phyloP scores from a whole-genome alignment of 129 eudicot species.

The Dittrichia graveolens region DNA sequence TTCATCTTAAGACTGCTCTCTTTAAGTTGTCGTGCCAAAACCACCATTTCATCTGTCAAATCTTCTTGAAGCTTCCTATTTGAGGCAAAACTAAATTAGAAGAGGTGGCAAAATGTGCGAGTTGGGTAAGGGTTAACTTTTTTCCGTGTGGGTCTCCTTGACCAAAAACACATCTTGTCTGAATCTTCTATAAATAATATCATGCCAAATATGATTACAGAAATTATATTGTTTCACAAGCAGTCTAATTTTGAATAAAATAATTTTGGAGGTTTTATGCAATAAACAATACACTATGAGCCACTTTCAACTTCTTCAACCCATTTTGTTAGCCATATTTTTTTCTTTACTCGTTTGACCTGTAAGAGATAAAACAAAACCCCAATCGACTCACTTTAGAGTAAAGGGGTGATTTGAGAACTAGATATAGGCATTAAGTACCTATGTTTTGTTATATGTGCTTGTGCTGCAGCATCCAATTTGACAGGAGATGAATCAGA shows the following conservation, averaged over 20 bases:
- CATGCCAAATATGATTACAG: too few species aligned
- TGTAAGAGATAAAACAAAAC: not conserved
- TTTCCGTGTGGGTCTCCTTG: too few species aligned
- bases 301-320: not conserved
- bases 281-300: not conserved
- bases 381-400: not conserved
- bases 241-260: too few species aligned
- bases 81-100: constrained; percentile 1
- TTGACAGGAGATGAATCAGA: constrained; percentile 58
- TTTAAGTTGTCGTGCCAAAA: constrained; percentile 83
- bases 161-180: not conserved
- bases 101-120: not conserved
- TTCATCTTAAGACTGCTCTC: constrained; percentile 86
- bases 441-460: constrained; percentile 90
- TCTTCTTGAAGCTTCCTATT: constrained; percentile 93
- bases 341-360: not conserved
- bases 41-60: constrained; percentile 96
- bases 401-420: not conserved
- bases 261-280: too few species aligned
- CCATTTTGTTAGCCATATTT: not conserved
- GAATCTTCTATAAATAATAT: too few species aligned
- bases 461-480: constrained; percentile 75
- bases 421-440: constrained; percentile 31
- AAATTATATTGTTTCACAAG: too few species aligned
- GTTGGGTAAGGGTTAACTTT: not conserved